Conservation (phyloP, 1,139 yeast species). For the Yamadazyma atmosphaerica region DNA sequence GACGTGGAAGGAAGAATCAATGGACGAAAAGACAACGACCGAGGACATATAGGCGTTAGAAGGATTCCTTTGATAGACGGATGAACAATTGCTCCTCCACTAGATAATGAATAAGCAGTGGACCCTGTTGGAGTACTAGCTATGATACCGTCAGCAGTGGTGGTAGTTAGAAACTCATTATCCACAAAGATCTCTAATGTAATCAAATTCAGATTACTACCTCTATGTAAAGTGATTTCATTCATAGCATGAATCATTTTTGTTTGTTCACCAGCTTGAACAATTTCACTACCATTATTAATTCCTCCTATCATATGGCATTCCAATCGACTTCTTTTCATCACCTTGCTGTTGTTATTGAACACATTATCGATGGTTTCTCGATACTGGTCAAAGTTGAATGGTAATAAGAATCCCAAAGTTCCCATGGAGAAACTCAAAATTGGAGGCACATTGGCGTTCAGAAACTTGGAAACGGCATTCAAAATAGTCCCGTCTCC, state of each 20-base stretch:
- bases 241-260: constrained; percentile 76
- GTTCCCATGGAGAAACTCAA: constrained; percentile 90
- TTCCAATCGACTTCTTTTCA: constrained; percentile 75
- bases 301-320: constrained; percentile 61
- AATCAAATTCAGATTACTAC: constrained; percentile 82
- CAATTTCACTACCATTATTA: constrained; percentile 1
- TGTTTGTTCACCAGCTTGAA: constrained; percentile 5
- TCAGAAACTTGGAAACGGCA: constrained; percentile 66
- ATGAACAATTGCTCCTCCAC: constrained; percentile 92
- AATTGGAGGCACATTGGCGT: constrained; percentile 80
- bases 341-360: constrained; percentile 64
- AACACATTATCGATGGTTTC: constrained; percentile 68
- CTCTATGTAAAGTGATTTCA: constrained; percentile 85
- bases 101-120: constrained; percentile 85
- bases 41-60: constrained; percentile 86
- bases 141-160: constrained; percentile 88
- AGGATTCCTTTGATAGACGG: constrained; percentile 83
- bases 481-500: constrained; percentile 94
- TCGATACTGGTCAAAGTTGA: constrained; percentile 63
- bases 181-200: constrained; percentile 80
- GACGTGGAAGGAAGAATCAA: constrained; percentile 73
- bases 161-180: constrained; percentile 79
- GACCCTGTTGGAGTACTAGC: constrained; percentile 93
- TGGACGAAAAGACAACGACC: constrained; percentile 86
- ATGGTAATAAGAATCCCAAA: constrained; percentile 85